Conservation (phyloP, 2,329 filamentous ascomycete genomes). For the Aureobasidium melanogenum region DNA sequence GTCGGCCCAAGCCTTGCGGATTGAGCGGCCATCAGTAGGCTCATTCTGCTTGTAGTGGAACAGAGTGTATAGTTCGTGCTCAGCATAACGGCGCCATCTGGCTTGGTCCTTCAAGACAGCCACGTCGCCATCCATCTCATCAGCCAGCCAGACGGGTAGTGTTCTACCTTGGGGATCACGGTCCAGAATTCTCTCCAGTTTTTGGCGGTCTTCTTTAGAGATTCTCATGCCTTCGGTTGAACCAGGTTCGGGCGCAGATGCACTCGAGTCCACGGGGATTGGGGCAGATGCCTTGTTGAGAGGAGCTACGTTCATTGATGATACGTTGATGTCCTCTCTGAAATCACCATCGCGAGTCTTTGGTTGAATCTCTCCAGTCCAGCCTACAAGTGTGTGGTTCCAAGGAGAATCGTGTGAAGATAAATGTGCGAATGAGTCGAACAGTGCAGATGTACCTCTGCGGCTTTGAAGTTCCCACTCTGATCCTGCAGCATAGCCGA, state of each 20-base stretch:
- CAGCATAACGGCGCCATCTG: slow-evolving; percentile 82
- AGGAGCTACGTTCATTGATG: slow-evolving; percentile 42
- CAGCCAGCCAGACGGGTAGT: slow-evolving; percentile 80
- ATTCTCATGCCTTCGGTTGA: slow-evolving; percentile 63
- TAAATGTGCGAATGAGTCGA: slow-evolving; percentile 82
- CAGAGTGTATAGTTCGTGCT: slow-evolving; percentile 83
- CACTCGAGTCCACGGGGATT: slow-evolving; percentile 59
- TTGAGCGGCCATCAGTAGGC: slow-evolving; percentile 73
- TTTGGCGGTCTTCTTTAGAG: slow-evolving; percentile 57
- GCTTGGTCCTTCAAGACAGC: slow-evolving; percentile 71
- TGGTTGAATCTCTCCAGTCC: slow-evolving; percentile 67
- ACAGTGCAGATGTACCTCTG: slow-evolving; percentile 81
- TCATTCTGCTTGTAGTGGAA: slow-evolving; percentile 96
- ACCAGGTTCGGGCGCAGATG: slow-evolving; percentile 21
- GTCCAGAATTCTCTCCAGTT: slow-evolving; percentile 65
- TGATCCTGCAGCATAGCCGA: slow-evolving; percentile 42
- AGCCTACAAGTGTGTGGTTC: slow-evolving; percentile 88
- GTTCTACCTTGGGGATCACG: slow-evolving; percentile 69
- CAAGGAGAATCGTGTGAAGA: slow-evolving; percentile 75
- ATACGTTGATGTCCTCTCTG: slow-evolving; percentile 29
- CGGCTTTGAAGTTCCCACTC: slow-evolving; percentile 64
- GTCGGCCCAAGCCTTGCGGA: slow-evolving; percentile 80
- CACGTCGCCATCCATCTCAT: slow-evolving; percentile 62
- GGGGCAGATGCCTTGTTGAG: slow-evolving; percentile 71
- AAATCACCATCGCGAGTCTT: slow-evolving; percentile 17